A percentile compares a stretch with the other conserved stretches of the same genome.
These are phyloP conservation scores for Chalciporus sp. DNA, from an alignment of 1,284 basidiomycete genomes.

Conservation along the genomic window DNA sequence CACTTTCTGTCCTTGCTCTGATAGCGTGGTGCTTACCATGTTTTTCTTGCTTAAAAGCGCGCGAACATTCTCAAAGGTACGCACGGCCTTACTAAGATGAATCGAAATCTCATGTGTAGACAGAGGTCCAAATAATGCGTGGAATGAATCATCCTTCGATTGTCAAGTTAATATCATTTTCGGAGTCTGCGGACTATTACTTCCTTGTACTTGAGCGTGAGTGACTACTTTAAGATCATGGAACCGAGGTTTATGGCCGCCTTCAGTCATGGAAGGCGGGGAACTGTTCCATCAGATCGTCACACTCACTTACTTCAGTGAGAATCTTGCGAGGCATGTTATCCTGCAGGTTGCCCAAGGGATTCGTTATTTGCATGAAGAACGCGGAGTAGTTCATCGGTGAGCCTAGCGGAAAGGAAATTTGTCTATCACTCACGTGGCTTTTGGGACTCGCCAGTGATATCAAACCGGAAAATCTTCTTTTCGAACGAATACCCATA, in stretches of 20 bases:
- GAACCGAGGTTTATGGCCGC: conserved; percentile 13
- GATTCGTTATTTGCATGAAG: conserved; percentile 96
- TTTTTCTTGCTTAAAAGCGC: conserved; percentile 59
- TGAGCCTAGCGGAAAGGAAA: conserved; percentile 11
- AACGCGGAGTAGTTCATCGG: conserved; percentile 96
- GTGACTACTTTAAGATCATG: conserved; percentile 29
- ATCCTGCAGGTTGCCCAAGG: conserved; percentile 97
- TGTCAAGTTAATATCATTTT: conserved; percentile 87
- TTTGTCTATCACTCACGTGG: not conserved
- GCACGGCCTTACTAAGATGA: not conserved
- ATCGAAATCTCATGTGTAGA: conserved; percentile 7
- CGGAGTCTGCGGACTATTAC: conserved; percentile 92
- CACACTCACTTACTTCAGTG: conserved; percentile 98
- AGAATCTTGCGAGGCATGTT: conserved; percentile 92
- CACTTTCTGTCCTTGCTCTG: conserved; percentile 28
- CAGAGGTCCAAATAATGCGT: conserved; percentile 99
- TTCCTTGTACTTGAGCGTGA: conserved; percentile 91
- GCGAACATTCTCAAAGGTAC: conserved; percentile 95
- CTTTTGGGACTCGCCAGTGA: conserved; percentile 44
- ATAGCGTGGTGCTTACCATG: conserved; percentile 19
- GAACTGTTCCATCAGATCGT: conserved; percentile 99
- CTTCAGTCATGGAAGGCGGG: conserved; percentile 90
- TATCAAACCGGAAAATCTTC: conserved; percentile 98
- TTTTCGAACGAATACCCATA: conserved; percentile 94
- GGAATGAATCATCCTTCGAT: conserved; percentile 89